phyloP scores from a whole-genome alignment of 179 eudicot genomes.

The Silene vulgaris region DNA sequence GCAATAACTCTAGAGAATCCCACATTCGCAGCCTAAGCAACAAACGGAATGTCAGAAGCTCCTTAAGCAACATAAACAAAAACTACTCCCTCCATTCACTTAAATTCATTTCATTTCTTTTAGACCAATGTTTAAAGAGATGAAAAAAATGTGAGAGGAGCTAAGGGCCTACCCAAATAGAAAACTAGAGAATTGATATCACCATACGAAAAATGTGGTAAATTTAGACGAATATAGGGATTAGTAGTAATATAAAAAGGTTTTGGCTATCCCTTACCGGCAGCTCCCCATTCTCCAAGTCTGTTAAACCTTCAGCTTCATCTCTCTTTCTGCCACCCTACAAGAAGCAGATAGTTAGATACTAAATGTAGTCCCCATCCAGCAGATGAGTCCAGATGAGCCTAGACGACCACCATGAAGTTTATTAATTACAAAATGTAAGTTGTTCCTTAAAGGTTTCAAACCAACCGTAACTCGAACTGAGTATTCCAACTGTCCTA shows the following conservation, averaged over 20 bases:
- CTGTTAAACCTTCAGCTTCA: conserved; percentile 37
- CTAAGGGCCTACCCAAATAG: neutral
- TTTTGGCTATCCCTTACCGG: conserved; percentile 42
- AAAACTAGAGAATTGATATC: neutral
- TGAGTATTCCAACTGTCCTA: neutral
- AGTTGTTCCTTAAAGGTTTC: neutral
- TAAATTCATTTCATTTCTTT: neutral
- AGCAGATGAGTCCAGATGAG: conserved; percentile 1
- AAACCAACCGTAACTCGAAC: neutral
- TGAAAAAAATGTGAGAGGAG: neutral
- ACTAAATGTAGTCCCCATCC: neutral
- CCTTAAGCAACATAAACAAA: conserved; percentile 6
- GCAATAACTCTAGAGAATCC: conserved; percentile 64
- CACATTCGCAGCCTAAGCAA: conserved; percentile 66
- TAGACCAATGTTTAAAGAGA: neutral
- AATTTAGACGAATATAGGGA: neutral
- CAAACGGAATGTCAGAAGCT: conserved; percentile 20
- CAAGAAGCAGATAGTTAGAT: conserved; percentile 6
- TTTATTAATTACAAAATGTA: neutral
- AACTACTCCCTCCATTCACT: neutral
- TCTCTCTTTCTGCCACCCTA: conserved; percentile 31
- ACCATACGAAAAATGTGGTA: neutral
- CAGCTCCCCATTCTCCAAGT: conserved; percentile 64
- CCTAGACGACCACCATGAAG: neutral
- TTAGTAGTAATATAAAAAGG: neutral